phyloP scores from a whole-genome alignment of 1,284 basidiomycete genomes.

The Cryptococcus maquisensis region DNA sequence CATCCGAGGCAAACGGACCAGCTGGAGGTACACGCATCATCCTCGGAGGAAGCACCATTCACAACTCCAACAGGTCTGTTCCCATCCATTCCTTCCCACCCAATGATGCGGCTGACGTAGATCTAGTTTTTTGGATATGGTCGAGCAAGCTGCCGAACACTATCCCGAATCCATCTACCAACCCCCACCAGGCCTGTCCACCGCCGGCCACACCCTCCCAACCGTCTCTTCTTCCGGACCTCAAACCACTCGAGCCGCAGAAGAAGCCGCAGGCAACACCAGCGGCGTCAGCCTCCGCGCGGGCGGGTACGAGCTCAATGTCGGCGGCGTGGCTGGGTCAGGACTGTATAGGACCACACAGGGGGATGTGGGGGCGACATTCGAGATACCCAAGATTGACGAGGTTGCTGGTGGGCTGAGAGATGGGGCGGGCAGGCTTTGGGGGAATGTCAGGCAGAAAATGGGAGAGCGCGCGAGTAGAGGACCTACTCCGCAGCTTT shows the following conservation, averaged over 20 bases:
- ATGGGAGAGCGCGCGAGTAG: conserved; percentile 83
- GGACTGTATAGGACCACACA: conserved; percentile 74
- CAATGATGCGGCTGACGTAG: neutral
- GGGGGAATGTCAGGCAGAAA: conserved; percentile 82
- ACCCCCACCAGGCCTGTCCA: conserved; percentile 10
- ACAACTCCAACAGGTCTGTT: conserved; percentile 73
- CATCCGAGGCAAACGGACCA: conserved; percentile 45
- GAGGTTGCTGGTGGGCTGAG: conserved; percentile 56
- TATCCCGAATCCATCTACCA: conserved; percentile 46
- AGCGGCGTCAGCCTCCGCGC: conserved; percentile 69
- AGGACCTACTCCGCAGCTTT: conserved; percentile 33
- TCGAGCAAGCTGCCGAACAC: conserved; percentile 41
- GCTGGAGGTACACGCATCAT: conserved; percentile 63
- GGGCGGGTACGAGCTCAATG: conserved; percentile 81
- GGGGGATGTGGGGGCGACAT: conserved; percentile 60
- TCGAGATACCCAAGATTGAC: conserved; percentile 64
- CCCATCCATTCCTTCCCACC: neutral
- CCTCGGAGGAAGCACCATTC: conserved; percentile 85
- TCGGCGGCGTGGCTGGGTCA: conserved; percentile 74
- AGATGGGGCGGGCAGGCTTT: conserved; percentile 71
- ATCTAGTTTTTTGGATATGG: conserved; percentile 48
- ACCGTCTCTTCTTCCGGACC: conserved; percentile 55
- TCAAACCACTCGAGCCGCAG: conserved; percentile 55
- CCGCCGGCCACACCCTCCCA: conserved; percentile 44
- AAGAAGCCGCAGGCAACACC: conserved; percentile 49